phyloP scores from a whole-genome alignment of 2,329 filamentous ascomycete species.

The Pleoardoris graminearum region DNA sequence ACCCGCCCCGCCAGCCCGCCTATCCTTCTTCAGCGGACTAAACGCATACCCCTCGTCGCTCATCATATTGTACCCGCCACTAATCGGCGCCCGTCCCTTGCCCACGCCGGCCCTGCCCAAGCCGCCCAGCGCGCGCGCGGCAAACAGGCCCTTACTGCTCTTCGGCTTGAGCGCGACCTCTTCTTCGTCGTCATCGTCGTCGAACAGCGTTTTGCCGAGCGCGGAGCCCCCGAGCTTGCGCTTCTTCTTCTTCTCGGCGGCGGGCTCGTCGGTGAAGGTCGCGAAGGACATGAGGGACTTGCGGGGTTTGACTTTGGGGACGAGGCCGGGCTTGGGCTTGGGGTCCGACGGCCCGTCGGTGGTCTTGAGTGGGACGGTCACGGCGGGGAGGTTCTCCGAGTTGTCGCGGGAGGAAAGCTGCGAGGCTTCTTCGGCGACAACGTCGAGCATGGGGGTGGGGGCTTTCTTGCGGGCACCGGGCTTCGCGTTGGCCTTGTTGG shows the following conservation, averaged over 20 bases:
- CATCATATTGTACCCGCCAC: slow-evolving; percentile 41
- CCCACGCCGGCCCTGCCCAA: slow-evolving; percentile 38
- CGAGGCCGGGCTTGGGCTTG: slow-evolving; percentile 35
- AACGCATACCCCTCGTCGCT: slow-evolving; percentile 46
- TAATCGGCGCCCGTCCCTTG: slow-evolving; percentile 31
- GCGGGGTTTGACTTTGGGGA: slow-evolving; percentile 47
- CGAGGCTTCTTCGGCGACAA: slow-evolving; percentile 49
- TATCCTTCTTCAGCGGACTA: slow-evolving; percentile 47
- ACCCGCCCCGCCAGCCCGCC: slow-evolving; percentile 23
- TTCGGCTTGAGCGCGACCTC: slow-evolving; percentile 42
- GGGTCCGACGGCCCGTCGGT: slow-evolving; percentile 22
- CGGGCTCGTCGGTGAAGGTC: slow-evolving; percentile 45
- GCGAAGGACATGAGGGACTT: slow-evolving; percentile 55
- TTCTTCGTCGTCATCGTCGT: slow-evolving; percentile 61
- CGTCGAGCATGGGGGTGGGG: slow-evolving; percentile 45
- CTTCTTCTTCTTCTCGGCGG: slow-evolving; percentile 64
- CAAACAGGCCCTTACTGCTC: slow-evolving; percentile 43
- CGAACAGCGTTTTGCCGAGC: slow-evolving; percentile 69
- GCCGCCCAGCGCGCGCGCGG: slow-evolving; percentile 42
- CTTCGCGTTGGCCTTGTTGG: slow-evolving; percentile 51
- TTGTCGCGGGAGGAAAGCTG: slow-evolving; percentile 41
- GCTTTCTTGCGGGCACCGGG: slow-evolving; percentile 44
- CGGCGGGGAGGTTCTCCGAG: slow-evolving; percentile 42
- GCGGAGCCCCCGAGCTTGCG: slow-evolving; percentile 68
- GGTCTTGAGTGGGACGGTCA: slow-evolving; percentile 42